Conservation (phyloP, 495 filamentous ascomycete genomes). For the Aspergillus olivimuriae region DNA sequence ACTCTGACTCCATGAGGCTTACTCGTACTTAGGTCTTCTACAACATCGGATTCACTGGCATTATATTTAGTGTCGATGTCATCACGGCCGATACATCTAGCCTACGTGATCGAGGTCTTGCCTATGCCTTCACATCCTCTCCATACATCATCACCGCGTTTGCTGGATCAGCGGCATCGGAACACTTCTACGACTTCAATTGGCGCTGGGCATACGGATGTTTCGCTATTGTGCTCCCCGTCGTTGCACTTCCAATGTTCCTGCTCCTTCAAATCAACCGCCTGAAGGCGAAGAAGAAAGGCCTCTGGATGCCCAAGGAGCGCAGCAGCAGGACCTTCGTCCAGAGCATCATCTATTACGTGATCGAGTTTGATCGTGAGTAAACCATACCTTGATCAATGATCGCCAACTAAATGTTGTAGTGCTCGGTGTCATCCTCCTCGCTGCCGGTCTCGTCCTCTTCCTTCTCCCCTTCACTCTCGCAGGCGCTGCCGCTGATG, state of each 20-base stretch:
- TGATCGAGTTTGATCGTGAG: constrained; percentile 53
- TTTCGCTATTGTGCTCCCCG: constrained; percentile 52
- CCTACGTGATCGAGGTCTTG: constrained; percentile 52
- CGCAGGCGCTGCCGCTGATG: constrained; percentile 33
- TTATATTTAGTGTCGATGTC: constrained; percentile 48
- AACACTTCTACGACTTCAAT: constrained; percentile 43
- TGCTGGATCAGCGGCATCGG: constrained; percentile 18
- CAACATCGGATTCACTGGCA: constrained; percentile 47
- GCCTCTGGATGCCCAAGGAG: constrained; percentile 26
- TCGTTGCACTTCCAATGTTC: constrained; percentile 45
- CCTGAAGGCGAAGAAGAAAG: constrained; percentile 46
- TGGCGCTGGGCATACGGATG: constrained; percentile 59
- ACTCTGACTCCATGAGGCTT: not conserved
- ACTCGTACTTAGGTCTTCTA: constrained; percentile 19
- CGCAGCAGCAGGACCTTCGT: constrained; percentile 29
- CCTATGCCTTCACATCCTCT: constrained; percentile 51
- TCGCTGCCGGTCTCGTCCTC: constrained; percentile 51
- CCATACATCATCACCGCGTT: constrained; percentile 44
- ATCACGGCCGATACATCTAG: constrained; percentile 59
- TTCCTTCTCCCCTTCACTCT: constrained; percentile 58
- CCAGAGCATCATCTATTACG: constrained; percentile 44
- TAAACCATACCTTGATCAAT: not conserved
- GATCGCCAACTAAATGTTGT: not conserved
- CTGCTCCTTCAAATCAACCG: constrained; percentile 44
- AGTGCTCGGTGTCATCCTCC: constrained; percentile 50